phyloP scores from a whole-genome alignment of 2,329 filamentous ascomycete genomes.

The Fusarium dimerum region DNA sequence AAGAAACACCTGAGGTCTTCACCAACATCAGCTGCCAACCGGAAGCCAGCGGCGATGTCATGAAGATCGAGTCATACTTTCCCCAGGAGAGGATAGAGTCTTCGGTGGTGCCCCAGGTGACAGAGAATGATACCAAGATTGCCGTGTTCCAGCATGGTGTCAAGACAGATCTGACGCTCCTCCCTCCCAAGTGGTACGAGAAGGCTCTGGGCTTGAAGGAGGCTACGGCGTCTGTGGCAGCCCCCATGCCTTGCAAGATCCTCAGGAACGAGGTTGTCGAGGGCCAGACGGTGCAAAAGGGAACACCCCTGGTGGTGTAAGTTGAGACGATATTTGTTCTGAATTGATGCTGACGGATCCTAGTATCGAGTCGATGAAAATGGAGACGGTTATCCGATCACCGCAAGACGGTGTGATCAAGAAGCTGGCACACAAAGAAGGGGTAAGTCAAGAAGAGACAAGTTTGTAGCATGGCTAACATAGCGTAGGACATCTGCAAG shows the following conservation, averaged over 20 bases:
- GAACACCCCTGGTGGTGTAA: conserved; percentile 81
- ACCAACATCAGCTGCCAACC: conserved; percentile 48
- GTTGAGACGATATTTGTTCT: conserved; percentile 34
- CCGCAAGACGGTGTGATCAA: conserved; percentile 72
- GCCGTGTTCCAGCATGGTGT: conserved; percentile 74
- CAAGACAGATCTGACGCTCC: conserved; percentile 59
- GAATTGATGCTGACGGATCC: conserved; percentile 27
- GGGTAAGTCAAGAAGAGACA: conserved; percentile 51
- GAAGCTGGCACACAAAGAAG: conserved; percentile 72
- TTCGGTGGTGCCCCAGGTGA: conserved; percentile 66
- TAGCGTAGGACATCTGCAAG: conserved; percentile 70
- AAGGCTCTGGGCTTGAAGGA: conserved; percentile 86
- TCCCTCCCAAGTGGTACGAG: conserved; percentile 75
- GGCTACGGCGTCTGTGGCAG: conserved; percentile 76
- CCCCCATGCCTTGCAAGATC: conserved; percentile 98
- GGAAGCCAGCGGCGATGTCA: conserved; percentile 26
- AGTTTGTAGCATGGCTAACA: conserved; percentile 15
- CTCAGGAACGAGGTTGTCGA: conserved; percentile 84
- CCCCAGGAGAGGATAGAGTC: conserved; percentile 77
- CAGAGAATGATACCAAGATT: conserved; percentile 60
- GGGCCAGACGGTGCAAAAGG: conserved; percentile 81
- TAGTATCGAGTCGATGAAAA: conserved; percentile 85
- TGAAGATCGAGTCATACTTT: conserved; percentile 61
- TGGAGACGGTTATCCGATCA: conserved; percentile 81
- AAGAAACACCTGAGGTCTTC: conserved; percentile 42